These are phyloP conservation scores for Erythrobasidium hasegawianum DNA, from an alignment of 1,284 basidiomycete species.

Conservation along the genomic window DNA sequence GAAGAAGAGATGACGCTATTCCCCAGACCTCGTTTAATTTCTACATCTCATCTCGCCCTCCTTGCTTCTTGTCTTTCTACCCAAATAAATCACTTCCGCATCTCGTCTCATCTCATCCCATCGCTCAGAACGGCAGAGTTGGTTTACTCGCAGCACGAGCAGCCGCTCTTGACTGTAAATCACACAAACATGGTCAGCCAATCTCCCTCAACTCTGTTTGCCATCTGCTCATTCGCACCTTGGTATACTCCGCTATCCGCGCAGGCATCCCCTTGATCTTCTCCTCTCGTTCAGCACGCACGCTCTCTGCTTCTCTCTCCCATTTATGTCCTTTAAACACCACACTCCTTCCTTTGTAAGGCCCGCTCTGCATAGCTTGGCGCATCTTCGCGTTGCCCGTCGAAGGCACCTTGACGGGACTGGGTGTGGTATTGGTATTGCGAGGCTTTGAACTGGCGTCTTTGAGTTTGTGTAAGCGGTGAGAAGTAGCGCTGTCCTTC, in stretches of 20 bases:
- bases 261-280: slow-evolving; percentile 23
- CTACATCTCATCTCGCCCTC: too few relatives aligned
- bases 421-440: too few relatives aligned
- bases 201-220: background rate
- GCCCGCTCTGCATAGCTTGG: slow-evolving; percentile 19
- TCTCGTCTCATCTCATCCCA: too few relatives aligned
- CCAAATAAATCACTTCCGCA: too few relatives aligned
- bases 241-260: slow-evolving; percentile 22
- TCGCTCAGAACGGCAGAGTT: slow-evolving; percentile 19
- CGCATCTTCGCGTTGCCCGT: background rate
- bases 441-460: too few relatives aligned
- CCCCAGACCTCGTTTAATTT: too few relatives aligned
- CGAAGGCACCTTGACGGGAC: background rate
- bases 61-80: too few relatives aligned
- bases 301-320: slow-evolving; percentile 14
- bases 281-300: slow-evolving; percentile 7
- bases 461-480: too few relatives aligned
- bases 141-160: slow-evolving; percentile 6
- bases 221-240: background rate
- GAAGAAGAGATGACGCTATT: too few relatives aligned
- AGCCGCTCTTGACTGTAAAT: slow-evolving; percentile 23
- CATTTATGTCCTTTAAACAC: slow-evolving; percentile 25
- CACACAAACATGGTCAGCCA: background rate
- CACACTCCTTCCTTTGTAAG: slow-evolving; percentile 24
- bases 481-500: too few relatives aligned